phyloP scores from a whole-genome alignment of 495 filamentous ascomycete genomes.

The Aspergillus coremiiformis region DNA sequence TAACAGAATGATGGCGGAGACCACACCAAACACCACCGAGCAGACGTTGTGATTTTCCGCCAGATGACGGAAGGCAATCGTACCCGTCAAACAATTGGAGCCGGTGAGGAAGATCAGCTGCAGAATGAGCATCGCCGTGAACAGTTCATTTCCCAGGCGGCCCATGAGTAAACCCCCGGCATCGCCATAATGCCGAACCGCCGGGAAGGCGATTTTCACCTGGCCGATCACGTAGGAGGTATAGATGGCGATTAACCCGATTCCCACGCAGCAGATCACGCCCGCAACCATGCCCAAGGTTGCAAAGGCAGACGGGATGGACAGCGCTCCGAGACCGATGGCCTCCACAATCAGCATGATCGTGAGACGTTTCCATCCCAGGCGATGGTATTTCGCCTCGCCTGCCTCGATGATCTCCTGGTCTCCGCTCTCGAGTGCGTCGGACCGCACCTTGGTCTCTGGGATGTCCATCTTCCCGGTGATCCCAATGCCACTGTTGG shows the following conservation, averaged over 20 bases:
- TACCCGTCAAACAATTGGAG: conserved; percentile 63
- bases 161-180: conserved; percentile 55
- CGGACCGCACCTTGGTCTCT: background rate
- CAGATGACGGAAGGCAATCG: conserved; percentile 57
- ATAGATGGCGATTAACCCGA: conserved; percentile 62
- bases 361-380: conserved; percentile 33
- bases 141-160: conserved; percentile 48
- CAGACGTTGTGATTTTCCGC: conserved; percentile 48
- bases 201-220: conserved; percentile 57
- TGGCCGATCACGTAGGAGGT: conserved; percentile 65
- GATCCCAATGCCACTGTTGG: too few species aligned
- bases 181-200: conserved; percentile 58
- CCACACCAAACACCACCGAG: conserved; percentile 53
- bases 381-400: conserved; percentile 20
- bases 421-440: background rate
- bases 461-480: background rate
- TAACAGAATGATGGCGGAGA: conserved; percentile 54
- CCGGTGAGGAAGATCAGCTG: conserved; percentile 61
- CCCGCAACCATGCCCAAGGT: conserved; percentile 52
- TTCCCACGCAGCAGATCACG: conserved; percentile 43
- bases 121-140: conserved; percentile 48
- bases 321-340: conserved; percentile 53
- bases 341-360: conserved; percentile 52
- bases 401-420: conserved; percentile 1
- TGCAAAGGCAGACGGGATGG: conserved; percentile 51